Evolutionary conservation across 2,329 filamentous ascomycete genomes (phyloP).

Genomic region (Microcyclospora pomicola): DNA sequence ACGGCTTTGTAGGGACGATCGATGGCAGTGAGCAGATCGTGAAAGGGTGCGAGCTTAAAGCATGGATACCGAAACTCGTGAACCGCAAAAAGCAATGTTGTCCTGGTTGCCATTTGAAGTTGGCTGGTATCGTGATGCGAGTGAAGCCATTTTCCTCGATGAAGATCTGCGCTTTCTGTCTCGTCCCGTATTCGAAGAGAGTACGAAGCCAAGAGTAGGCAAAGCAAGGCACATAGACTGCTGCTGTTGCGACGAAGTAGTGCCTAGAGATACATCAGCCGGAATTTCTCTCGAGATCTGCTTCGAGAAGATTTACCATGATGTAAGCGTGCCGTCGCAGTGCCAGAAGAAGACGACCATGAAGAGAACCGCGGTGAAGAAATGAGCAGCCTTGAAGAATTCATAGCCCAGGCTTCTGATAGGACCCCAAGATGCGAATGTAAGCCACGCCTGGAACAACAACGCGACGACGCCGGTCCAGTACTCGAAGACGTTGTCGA

Average conservation of each 20-base stretch:
- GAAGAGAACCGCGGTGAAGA: conserved; percentile 39
- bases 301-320: conserved; percentile 28
- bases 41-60: conserved; percentile 40
- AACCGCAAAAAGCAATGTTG: conserved; percentile 46
- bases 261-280: conserved; percentile 29
- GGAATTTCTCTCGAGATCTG: neutral
- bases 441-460: conserved; percentile 41
- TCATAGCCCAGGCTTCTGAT: conserved; percentile 45
- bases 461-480: conserved; percentile 44
- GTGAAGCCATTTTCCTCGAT: conserved; percentile 30
- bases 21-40: conserved; percentile 40
- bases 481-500: conserved; percentile 30
- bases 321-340: conserved; percentile 41
- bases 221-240: conserved; percentile 28
- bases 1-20: conserved; percentile 1
- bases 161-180: conserved; percentile 29
- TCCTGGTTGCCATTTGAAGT: conserved; percentile 36
- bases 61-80: conserved; percentile 29
- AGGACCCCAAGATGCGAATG: conserved; percentile 38
- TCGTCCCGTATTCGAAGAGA: conserved; percentile 37
- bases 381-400: conserved; percentile 47
- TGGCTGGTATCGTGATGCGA: conserved; percentile 31
- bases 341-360: conserved; percentile 48
- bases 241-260: conserved; percentile 45
- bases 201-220: conserved; percentile 34